Evolutionary conservation across 1,139 yeast species (phyloP), one percentile per base, ranked within the genome.

Genomic region (Geotrichum restrictum): DNA sequence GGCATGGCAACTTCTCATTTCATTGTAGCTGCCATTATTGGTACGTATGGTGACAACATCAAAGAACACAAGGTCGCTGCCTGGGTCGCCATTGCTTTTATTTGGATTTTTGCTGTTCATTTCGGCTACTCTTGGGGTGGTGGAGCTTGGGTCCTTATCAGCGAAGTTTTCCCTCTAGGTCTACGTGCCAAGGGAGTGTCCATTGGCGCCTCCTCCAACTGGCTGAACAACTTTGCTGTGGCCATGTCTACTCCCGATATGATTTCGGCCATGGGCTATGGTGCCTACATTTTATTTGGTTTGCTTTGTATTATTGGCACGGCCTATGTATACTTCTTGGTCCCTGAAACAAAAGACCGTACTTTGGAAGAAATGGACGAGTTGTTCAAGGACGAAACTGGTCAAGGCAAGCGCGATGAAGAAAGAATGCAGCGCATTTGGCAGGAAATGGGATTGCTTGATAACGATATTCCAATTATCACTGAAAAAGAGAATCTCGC

Each of bases 101-200:
- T 82, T 40, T 85, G 89, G 76, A 69, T 80, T 42, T 85, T 83
- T 64, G 84, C 84, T 65, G 81, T 85, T 31, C 82, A 80, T 67
- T 85, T 84, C 66, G 91, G 91, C 29, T 74, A 87, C 52, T 77
- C 89, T 33, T 85, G 91, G 91, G 94, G 93, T 64, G 91, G 91
- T 43, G 75, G 81, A 54, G 80, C 81, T 40, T 85, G 93, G 93
- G 89, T 87, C 48, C 74, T 84, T 56, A 76, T 83, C 58, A 85
- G 88, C 49, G 95, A 86, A 69, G 76, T 83, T 55, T 85, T 77
- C 74, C 83, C 88, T 53, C 75, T 85, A 58, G 77, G 83, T 56
- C 79, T 83, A 56, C 77, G 95, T 71, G 88, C 85, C 63, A 83
- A 82, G 68, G 85, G 89, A 11, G 83, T 85, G 57, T 81, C 91